A percentile compares a stretch with the other conserved stretches of the same genome.
These are phyloP conservation scores for Pseudocercospora macadamiae DNA, from an alignment of 2,329 filamentous ascomycete genomes.

Conservation along the genomic window DNA sequence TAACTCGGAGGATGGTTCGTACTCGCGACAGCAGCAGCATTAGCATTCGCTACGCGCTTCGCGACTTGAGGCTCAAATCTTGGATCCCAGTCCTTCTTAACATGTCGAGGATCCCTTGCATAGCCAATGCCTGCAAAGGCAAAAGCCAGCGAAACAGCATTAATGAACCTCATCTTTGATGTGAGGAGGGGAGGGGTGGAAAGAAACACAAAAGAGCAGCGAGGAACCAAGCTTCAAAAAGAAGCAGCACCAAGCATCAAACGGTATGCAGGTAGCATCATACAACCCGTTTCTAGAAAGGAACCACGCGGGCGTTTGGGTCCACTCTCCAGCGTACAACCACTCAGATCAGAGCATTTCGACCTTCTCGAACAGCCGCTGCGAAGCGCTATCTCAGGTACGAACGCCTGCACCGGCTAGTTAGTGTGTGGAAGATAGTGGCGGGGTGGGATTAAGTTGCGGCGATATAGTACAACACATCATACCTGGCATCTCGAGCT, in stretches of 20 bases:
- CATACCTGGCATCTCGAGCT: too few species aligned
- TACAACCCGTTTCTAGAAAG: too few species aligned
- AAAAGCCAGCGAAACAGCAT: not conserved
- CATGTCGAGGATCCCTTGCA: conserved; percentile 4
- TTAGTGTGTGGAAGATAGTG: not conserved
- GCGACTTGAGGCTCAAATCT: not conserved
- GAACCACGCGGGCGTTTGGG: too few species aligned
- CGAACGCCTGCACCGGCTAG: not conserved
- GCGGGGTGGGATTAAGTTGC: too few species aligned
- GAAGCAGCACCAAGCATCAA: conserved; percentile 2
- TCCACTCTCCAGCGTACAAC: not conserved
- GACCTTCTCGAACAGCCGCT: too few species aligned
- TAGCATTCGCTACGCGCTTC: conserved; percentile 4
- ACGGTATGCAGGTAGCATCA: not conserved
- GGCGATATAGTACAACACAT: too few species aligned
- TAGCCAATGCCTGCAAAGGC: not conserved
- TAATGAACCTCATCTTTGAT: not conserved
- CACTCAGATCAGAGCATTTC: too few species aligned
- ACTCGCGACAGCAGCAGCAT: not conserved
- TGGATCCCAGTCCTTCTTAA: not conserved
- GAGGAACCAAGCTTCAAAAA: conserved; percentile 1
- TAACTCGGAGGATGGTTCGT: not conserved
- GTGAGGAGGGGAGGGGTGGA: not conserved
- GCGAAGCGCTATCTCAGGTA: conserved; percentile 4
- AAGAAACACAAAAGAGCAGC: not conserved